Percentiles rank a stretch among this genome's conserved stretches.
phyloP scores from a whole-genome alignment of 306 rosid genomes.

The Castanea crenata region DNA sequence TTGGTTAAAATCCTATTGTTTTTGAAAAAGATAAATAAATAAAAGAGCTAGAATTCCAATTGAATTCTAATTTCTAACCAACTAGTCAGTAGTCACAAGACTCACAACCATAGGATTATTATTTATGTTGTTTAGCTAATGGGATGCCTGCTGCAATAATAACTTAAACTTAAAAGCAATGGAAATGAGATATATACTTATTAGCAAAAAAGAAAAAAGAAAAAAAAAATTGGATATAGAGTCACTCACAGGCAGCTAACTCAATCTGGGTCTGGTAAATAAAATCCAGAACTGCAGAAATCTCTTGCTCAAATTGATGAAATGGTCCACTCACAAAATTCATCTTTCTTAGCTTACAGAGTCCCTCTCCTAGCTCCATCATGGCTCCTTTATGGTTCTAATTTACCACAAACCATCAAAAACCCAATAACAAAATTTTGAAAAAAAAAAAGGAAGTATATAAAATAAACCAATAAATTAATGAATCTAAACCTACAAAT shows the following conservation, averaged over 20 bases:
- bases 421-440: neutral
- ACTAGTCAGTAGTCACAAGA: neutral
- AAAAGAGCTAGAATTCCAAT: neutral
- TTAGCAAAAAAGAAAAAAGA: too few species aligned
- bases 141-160: neutral
- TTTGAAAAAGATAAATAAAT: too few species aligned
- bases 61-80: neutral
- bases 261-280: conserved; percentile 85
- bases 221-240: neutral
- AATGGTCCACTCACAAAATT: too few species aligned
- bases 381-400: too few species aligned
- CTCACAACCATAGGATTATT: neutral
- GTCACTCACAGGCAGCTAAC: conserved; percentile 79
- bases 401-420: too few species aligned
- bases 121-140: too few species aligned
- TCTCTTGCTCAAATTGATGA: too few species aligned
- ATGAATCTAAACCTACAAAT: neutral
- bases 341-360: too few species aligned
- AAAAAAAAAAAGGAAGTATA: neutral
- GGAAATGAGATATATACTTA: neutral
- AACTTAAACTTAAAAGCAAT: neutral
- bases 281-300: conserved; percentile 40
- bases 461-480: neutral
- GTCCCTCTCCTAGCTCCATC: too few species aligned
- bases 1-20: too few species aligned